Conservation (phyloP, 75 land plant genomes). For the Picea glauca region DNA sequence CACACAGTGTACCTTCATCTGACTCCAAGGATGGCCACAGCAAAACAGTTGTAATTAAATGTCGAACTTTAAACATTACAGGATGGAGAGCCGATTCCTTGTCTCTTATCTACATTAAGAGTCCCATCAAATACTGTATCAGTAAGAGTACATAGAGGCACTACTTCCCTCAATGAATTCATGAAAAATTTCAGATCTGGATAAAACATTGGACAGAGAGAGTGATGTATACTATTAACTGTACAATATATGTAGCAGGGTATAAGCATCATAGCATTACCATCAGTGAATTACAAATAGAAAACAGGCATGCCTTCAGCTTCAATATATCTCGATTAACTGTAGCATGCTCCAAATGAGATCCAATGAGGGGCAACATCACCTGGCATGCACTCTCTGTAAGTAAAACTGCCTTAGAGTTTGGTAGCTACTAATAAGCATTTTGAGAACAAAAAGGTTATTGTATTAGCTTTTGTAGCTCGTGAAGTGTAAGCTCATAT, state of each 20-base stretch:
- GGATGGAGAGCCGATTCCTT: constrained; percentile 37
- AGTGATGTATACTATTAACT: not conserved
- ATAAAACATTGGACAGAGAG: not conserved
- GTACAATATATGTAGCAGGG: not conserved
- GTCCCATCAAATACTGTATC: not conserved
- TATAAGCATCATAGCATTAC: constrained; percentile 21
- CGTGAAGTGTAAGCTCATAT: not conserved
- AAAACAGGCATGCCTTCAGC: constrained; percentile 62
- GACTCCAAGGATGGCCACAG: constrained; percentile 46
- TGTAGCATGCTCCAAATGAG: constrained; percentile 37
- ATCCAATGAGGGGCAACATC: constrained; percentile 32
- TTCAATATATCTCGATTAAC: constrained; percentile 28
- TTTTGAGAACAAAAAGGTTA: not conserved
- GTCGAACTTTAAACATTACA: constrained; percentile 31
- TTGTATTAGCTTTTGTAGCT: not conserved
- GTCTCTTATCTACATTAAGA: constrained; percentile 45
- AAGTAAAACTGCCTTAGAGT: not conserved
- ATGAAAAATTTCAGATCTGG: not conserved
- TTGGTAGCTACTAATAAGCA: not conserved
- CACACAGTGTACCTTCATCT: constrained; percentile 33
- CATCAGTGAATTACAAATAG: constrained; percentile 61
- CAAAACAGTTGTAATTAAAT: constrained; percentile 32
- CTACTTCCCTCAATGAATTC: not conserved
- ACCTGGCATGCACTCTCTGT: constrained; percentile 21
- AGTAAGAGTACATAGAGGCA: not conserved